These are phyloP conservation scores for Entoloma clypeatum DNA, from an alignment of 1,284 basidiomycete species.

Conservation along the genomic window DNA sequence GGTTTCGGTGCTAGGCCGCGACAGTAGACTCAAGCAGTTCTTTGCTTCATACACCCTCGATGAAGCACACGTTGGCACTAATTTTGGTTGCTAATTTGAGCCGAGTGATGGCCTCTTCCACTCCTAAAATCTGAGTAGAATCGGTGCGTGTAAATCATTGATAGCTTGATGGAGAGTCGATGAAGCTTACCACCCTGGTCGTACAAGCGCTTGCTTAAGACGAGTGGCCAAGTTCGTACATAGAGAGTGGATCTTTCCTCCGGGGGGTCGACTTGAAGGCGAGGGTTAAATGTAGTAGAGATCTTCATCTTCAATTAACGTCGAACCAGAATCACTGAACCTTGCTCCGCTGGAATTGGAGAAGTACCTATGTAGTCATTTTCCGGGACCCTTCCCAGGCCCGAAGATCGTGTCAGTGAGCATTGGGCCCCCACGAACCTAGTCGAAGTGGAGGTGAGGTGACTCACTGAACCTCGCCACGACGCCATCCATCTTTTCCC, in stretches of 20 bases:
- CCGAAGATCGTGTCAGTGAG: no score
- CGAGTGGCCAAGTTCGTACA: conserved; percentile 67
- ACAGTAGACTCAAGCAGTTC: conserved; percentile 65
- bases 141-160: conserved; percentile 83
- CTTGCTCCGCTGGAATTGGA: conserved; percentile 22
- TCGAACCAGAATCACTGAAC: conserved; percentile 8
- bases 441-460: no score
- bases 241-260: conserved; percentile 62
- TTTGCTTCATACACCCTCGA: conserved; percentile 74
- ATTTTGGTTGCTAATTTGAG: conserved; percentile 69
- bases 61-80: conserved; percentile 82
- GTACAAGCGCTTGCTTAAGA: conserved; percentile 70
- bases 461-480: no score
- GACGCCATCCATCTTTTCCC: no score
- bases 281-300: conserved; percentile 55
- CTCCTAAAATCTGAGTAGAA: conserved; percentile 73
- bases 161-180: conserved; percentile 45
- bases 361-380: no score
- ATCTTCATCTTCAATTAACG: conserved; percentile 13
- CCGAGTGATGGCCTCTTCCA: conserved; percentile 74
- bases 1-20: conserved; percentile 66
- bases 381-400: no score
- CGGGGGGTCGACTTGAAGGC: conserved; percentile 64
- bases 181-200: conserved; percentile 62
- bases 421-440: no score